A percentile compares a stretch with the other conserved stretches of the same genome.
These are phyloP conservation scores for Oenanthe sinensis DNA, from an alignment of 129 eudicot genomes.

Conservation along the genomic window DNA sequence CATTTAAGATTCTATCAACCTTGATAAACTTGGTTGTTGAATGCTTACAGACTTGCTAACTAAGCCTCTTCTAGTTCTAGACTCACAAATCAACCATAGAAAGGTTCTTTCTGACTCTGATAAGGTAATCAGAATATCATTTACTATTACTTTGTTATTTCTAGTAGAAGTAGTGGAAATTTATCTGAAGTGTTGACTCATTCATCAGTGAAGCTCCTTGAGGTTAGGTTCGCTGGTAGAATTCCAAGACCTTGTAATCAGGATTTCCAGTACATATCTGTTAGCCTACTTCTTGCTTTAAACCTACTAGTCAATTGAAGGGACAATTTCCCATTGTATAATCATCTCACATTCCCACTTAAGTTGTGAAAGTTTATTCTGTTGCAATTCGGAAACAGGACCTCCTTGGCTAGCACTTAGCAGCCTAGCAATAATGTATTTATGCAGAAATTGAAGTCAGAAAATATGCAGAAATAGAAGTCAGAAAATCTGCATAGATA, in stretches of 20 bases:
- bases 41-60: background rate
- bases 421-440: background rate
- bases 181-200: background rate
- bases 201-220: background rate
- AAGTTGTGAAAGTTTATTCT: background rate
- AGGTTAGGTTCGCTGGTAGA: background rate
- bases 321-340: background rate
- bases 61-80: background rate
- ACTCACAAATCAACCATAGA: background rate
- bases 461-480: background rate
- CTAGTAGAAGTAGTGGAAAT: background rate
- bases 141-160: background rate
- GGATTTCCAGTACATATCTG: too few species aligned
- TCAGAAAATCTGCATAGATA: background rate
- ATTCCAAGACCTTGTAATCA: background rate
- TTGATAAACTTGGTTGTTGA: background rate
- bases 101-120: background rate
- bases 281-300: background rate
- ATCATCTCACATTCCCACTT: background rate
- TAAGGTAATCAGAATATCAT: background rate
- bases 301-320: background rate
- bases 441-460: background rate
- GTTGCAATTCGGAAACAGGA: background rate
- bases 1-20: background rate
- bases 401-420: background rate